Percentiles rank a stretch among this genome's conserved stretches.
phyloP scores from a whole-genome alignment of 306 rosid species.

The Acacia melanoxylon region DNA sequence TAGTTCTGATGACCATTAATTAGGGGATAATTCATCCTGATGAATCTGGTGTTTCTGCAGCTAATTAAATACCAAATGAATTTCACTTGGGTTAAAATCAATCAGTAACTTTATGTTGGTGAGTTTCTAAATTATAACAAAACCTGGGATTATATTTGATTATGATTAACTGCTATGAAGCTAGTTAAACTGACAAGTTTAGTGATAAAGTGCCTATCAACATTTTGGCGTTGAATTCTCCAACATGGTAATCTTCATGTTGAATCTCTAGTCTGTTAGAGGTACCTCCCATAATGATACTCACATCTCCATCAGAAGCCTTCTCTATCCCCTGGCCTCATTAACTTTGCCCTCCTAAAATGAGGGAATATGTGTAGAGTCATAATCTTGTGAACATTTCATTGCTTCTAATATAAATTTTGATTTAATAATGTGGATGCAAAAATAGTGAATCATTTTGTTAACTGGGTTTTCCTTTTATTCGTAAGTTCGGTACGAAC shows the following conservation, averaged over 20 bases:
- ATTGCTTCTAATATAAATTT: not conserved
- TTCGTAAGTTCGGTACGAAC: too few relatives aligned
- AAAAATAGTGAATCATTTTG: not conserved
- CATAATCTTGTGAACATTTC: not conserved
- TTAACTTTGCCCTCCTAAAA: not conserved
- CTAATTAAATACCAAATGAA: not conserved
- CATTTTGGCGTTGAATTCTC: not conserved
- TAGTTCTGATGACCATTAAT: not conserved
- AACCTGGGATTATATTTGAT: not conserved
- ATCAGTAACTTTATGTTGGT: not conserved
- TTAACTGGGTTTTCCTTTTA: slow-evolving; percentile 1
- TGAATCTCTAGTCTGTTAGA: not conserved
- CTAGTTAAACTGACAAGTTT: not conserved
- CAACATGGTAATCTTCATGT: not conserved
- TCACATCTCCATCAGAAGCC: not conserved
- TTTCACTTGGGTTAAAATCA: slow-evolving; percentile 16
- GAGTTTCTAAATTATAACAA: not conserved
- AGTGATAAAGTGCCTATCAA: not conserved
- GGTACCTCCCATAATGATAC: not conserved
- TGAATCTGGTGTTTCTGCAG: not conserved
- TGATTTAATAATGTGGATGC: not conserved
- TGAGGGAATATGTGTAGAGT: not conserved
- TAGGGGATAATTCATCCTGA: not conserved
- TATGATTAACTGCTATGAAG: not conserved
- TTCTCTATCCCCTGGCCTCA: not conserved